Base-by-base conservation (phyloP, 2,329 filamentous ascomycete genomes). In the Arthroderma sp. region DNA sequence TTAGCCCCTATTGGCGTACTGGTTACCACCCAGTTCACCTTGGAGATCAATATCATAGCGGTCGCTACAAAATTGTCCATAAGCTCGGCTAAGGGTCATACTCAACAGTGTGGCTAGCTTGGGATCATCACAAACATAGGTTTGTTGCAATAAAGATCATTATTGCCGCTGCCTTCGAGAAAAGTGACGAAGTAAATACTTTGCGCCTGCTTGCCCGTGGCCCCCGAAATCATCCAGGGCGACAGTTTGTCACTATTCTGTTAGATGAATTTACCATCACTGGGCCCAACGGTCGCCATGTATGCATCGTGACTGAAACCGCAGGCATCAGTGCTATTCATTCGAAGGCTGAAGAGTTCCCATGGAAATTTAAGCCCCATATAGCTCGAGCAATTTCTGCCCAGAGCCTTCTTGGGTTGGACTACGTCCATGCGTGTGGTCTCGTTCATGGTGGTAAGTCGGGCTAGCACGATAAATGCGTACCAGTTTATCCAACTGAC, bases 21-120 rank as follows among this genome's bases (percentile, higher is more conserved):
- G 42, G 63, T 9, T 64, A 60, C 45, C 59, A 66, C 45, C 60
- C 62, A 30, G 50, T 64, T n/a, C 43, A 44, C 1, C 50, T 66
- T 0, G 62, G 57, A n/a, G 55, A 62, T 43, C 41, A 11, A 7
- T 50, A 64, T 7, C 49, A 53, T 27, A 28, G 54, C 28, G 56
- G 50, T n/a, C 55, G 60, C 38, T 68, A 66, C 44, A 58, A 55
- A 42, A 50, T 68, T 27, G 36, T 63, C 2, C 59, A 63, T 48
- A 68, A 66, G 49, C 40, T 66, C 36, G 63, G 61, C 11, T 58
- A 52, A 50, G 63, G 61, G 44, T 56, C 56, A 1, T 62, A 56
- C 47, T 60, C 62, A 5, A 64, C 60, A 6, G 58, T 65, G 31
- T 66, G 62, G 62, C 52, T 55, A 40, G 57, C 56, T 27, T 59